Conservation (phyloP, 2,329 filamentous ascomycete genomes). For the Fusarium tricinctum region DNA sequence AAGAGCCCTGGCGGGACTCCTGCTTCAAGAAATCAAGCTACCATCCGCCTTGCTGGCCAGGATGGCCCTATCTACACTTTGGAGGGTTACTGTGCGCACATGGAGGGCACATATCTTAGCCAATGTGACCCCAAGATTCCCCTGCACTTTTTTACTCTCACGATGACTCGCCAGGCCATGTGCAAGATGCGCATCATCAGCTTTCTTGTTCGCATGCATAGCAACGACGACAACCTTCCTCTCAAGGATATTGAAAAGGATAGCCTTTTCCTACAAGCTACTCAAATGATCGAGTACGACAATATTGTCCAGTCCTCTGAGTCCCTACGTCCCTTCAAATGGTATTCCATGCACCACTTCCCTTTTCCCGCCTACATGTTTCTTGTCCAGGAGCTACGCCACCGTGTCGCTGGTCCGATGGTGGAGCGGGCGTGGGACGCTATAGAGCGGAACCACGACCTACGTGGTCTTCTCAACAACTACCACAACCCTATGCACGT, state of each 20-base stretch:
- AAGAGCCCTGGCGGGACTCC: constrained; percentile 45
- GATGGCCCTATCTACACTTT: constrained; percentile 64
- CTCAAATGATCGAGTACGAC: constrained; percentile 72
- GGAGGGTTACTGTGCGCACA: constrained; percentile 67
- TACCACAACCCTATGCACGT: constrained; percentile 69
- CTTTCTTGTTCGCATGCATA: constrained; percentile 65
- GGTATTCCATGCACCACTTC: constrained; percentile 72
- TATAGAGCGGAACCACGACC: constrained; percentile 68
- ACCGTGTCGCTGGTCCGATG: constrained; percentile 66
- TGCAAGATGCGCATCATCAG: constrained; percentile 70
- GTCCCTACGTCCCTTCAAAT: constrained; percentile 66
- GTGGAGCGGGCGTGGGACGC: constrained; percentile 72
- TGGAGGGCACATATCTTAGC: constrained; percentile 69
- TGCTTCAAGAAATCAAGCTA: constrained; percentile 49
- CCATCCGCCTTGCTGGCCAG: constrained; percentile 64
- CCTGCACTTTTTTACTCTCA: constrained; percentile 70
- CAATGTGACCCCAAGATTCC: constrained; percentile 71
- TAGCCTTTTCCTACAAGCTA: constrained; percentile 66
- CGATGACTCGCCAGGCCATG: constrained; percentile 69
- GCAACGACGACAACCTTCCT: constrained; percentile 54
- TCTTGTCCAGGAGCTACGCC: constrained; percentile 68
- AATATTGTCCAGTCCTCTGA: constrained; percentile 67
- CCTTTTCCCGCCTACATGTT: constrained; percentile 74
- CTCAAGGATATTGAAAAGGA: constrained; percentile 65
- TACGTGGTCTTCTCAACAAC: constrained; percentile 63